Evolutionary conservation across 345 rosid species (phyloP).

Genomic region (Cochlearia excelsa): DNA sequence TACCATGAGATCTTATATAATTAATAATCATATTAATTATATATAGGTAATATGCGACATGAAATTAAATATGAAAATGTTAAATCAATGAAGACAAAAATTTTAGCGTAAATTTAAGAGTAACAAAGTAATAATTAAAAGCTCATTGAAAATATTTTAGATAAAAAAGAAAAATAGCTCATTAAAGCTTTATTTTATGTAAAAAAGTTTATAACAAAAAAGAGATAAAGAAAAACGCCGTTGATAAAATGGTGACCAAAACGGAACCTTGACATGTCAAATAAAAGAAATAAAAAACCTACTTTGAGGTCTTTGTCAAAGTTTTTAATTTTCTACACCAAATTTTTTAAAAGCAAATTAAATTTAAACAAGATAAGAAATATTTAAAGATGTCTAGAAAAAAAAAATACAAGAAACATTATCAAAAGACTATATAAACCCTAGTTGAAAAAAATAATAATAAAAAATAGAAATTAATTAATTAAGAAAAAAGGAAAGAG

Average conservation of each 20-base stretch:
- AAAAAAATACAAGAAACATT: background rate
- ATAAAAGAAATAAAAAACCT: conserved; percentile 10
- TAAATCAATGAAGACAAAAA: too few relatives aligned
- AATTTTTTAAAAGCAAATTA: too few relatives aligned
- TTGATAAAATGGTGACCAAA: conserved; percentile 27
- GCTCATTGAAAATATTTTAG: background rate
- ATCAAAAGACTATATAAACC: conserved; percentile 5
- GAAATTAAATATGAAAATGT: too few relatives aligned
- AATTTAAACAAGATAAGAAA: background rate
- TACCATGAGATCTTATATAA: conserved; percentile 15
- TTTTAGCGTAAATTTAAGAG: too few relatives aligned
- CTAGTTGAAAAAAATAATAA: conserved; percentile 13
- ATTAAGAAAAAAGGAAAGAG: background rate
- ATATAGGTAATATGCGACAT: too few relatives aligned
- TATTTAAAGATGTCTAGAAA: background rate
- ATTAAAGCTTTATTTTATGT: background rate
- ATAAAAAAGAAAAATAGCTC: too few relatives aligned
- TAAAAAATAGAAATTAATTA: background rate
- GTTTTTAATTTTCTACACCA: conserved; percentile 8
- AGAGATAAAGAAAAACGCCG: conserved; percentile 21
- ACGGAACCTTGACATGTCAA: conserved; percentile 34
- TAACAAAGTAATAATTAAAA: background rate
- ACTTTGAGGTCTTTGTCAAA: conserved; percentile 32
- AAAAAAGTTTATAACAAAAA: background rate
- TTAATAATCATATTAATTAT: background rate